Conservation (phyloP, 2,329 filamentous ascomycete species). For the Trichoderma gracile region DNA sequence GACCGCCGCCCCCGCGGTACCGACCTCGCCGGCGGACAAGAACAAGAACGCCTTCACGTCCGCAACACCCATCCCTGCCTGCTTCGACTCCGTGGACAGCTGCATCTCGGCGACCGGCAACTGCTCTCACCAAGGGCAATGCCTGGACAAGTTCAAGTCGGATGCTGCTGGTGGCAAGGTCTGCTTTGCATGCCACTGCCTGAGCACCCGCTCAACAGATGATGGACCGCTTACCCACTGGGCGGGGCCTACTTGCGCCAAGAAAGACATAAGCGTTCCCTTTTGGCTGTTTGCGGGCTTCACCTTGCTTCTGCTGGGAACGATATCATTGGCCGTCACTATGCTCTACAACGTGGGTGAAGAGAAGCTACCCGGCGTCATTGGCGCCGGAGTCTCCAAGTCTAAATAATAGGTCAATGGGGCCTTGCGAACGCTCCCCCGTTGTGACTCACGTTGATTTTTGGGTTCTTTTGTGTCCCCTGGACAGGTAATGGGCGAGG, state of each 20-base stretch:
- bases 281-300: slow-evolving; percentile 87
- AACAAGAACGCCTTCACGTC: slow-evolving; percentile 39
- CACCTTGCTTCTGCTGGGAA: slow-evolving; percentile 66
- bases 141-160: slow-evolving; percentile 64
- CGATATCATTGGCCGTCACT: slow-evolving; percentile 70
- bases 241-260: slow-evolving; percentile 85
- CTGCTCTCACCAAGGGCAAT: slow-evolving; percentile 81
- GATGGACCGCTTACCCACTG: slow-evolving; percentile 68
- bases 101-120: slow-evolving; percentile 71
- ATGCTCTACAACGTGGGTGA: slow-evolving; percentile 82
- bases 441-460: neutral
- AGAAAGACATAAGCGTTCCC: slow-evolving; percentile 82
- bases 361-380: slow-evolving; percentile 87
- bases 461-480: slow-evolving; percentile 36
- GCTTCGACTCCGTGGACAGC: slow-evolving; percentile 68
- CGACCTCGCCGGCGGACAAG: slow-evolving; percentile 35
- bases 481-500: neutral
- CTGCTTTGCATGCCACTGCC: slow-evolving; percentile 82
- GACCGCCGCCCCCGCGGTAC: slow-evolving; percentile 30
- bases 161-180: slow-evolving; percentile 45
- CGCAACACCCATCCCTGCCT: slow-evolving; percentile 61
- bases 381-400: slow-evolving; percentile 88
- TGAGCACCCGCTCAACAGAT: slow-evolving; percentile 54
- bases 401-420: slow-evolving; percentile 48
- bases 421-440: neutral